Base-by-base conservation (phyloP, 192 early-diverging fungal genomes). In the Pilaira anomala region DNA sequence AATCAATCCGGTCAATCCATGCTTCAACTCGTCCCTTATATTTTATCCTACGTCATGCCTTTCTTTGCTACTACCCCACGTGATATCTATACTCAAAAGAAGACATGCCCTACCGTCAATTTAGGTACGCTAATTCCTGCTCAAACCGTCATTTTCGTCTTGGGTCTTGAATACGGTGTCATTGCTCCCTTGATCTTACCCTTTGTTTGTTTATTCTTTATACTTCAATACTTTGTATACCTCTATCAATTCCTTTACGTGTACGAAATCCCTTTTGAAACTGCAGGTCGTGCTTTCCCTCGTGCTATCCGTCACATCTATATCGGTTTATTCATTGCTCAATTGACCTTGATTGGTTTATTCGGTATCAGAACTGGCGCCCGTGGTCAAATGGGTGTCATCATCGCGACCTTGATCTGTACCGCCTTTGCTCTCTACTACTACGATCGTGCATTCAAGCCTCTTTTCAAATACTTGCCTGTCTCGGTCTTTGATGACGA, bases 181-280 rank as follows among this genome's bases (percentile, higher is more conserved):
- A 80, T 94, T 21, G 85, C 92, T n/a, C 94, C 94, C 2, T 72
- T 93, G 46, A 81, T 94, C 45, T 69, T 87, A 48, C 80, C 92
- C 18, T 89, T 96, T 59, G 85, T 89, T 0, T 68, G 77, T 1
- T 61, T 89, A 39, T 93, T 90, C 76, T 96, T 89, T 71, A 76
- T 72, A 9, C 63, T 93, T 18, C 84, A 81, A 25, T 87, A 85
- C 56, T 55, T 91, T 48, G 91, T 91, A 9, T 94, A 91, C 68
- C 67, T 79, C 0, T 91, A 96, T 74, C 88, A 91, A 69, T 88
- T 96, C 67, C 75, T 91, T 36, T 91, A 89, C 49, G 89, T 91
- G 3, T 89, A 87, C 66, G 76, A 83, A 25, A 74, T 79, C 33
- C 48, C 69, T 1, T 76, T 80, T 66, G 73, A 79, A 46, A 80